Evolutionary conservation across 768 basidiomycete genomes (phyloP).

Genomic region (Russula dissimulans): DNA sequence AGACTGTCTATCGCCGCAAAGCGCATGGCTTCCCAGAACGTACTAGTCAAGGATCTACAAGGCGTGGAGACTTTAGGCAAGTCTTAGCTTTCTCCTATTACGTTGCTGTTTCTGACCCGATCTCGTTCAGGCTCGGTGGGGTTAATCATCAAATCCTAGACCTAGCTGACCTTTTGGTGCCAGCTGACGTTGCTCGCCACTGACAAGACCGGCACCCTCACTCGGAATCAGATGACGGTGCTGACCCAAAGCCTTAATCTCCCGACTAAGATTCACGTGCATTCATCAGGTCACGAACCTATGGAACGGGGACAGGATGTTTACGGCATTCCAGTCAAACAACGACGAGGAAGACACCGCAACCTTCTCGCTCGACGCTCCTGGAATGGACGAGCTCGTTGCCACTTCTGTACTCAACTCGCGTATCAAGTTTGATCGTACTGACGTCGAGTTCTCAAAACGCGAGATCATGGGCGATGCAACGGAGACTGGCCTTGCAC

Average conservation of each 20-base stretch:
- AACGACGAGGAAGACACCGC: conserved; percentile 50
- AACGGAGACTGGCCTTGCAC: conserved; percentile 65
- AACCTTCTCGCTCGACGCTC: conserved; percentile 39
- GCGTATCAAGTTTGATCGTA: conserved; percentile 59
- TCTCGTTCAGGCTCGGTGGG: conserved; percentile 15
- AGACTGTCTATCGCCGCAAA: conserved; percentile 59
- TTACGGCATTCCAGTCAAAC: conserved; percentile 56
- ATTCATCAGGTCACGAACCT: conserved; percentile 45
- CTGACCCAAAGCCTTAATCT: not conserved
- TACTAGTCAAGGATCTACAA: conserved; percentile 66
- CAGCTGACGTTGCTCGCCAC: conserved; percentile 58
- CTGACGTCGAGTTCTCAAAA: conserved; percentile 51
- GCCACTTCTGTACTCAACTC: conserved; percentile 60
- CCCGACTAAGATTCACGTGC: not conserved
- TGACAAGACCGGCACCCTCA: conserved; percentile 65
- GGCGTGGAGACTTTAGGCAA: conserved; percentile 60
- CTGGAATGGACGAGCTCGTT: conserved; percentile 58
- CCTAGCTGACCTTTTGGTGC: not conserved
- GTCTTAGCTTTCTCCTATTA: not conserved
- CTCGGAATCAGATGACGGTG: conserved; percentile 64
- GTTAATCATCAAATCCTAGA: conserved; percentile 9
- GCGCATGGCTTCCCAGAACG: conserved; percentile 62
- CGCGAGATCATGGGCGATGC: conserved; percentile 60
- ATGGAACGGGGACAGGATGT: conserved; percentile 57
- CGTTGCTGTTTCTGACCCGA: conserved; percentile 14